A percentile compares a stretch with the other conserved stretches of the same genome.
These are phyloP conservation scores for Teratosphaeriaceae sp. DNA, from an alignment of 2,329 filamentous ascomycete genomes.

Conservation along the genomic window DNA sequence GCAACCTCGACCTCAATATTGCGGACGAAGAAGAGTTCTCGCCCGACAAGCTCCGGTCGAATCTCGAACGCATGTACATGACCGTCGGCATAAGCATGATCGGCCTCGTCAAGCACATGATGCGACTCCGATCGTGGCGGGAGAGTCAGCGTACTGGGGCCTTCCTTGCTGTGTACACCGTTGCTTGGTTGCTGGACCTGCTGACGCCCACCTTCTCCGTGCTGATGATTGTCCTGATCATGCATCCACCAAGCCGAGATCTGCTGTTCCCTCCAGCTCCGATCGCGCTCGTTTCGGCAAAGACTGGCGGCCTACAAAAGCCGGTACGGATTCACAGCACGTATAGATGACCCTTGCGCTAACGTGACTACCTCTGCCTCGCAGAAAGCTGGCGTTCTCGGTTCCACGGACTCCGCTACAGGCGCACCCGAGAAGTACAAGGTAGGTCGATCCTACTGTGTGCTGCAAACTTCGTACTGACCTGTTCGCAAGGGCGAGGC, in stretches of 20 bases:
- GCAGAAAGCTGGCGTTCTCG: constrained; percentile 67
- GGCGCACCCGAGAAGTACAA: constrained; percentile 76
- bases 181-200: constrained; percentile 69
- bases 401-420: constrained; percentile 68
- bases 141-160: constrained; percentile 61
- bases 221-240: constrained; percentile 58
- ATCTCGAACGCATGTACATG: constrained; percentile 75
- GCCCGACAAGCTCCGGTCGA: constrained; percentile 72
- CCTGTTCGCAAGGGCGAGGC: constrained; percentile 82
- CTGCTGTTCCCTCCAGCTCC: constrained; percentile 72
- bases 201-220: constrained; percentile 55
- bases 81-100: constrained; percentile 64
- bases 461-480: no score
- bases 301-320: constrained; percentile 68
- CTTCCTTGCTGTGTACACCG: constrained; percentile 56
- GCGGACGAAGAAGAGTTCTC: constrained; percentile 79
- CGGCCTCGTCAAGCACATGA: constrained; percentile 64
- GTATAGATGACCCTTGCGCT: no score
- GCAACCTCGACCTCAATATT: constrained; percentile 70
- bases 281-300: constrained; percentile 61
- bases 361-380: no score
- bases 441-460: no score
- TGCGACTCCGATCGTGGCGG: constrained; percentile 70
- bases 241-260: constrained; percentile 55
- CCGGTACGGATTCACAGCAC: no score